Conservation (phyloP, 129 eudicot species). For the Chrysanthemum lavandulifolium region DNA sequence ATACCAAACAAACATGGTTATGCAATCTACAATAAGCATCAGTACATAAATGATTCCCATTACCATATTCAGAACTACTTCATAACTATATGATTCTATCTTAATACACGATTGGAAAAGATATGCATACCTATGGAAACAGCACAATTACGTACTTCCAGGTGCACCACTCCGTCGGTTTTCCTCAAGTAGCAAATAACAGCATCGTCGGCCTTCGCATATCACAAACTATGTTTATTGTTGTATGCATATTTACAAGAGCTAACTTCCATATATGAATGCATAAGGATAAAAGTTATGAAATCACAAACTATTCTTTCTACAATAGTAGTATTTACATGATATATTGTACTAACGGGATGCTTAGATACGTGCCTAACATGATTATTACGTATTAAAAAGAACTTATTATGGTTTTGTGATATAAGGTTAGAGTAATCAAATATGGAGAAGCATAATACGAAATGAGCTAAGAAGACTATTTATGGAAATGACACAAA, state of each 20-base stretch:
- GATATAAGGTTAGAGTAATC: too few relatives aligned
- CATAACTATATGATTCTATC: constrained; percentile 24
- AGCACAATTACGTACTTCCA: constrained; percentile 46
- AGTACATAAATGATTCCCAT: background rate
- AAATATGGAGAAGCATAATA: too few relatives aligned
- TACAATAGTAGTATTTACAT: constrained; percentile 4
- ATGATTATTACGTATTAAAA: background rate
- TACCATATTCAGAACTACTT: constrained; percentile 12
- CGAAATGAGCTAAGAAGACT: too few relatives aligned
- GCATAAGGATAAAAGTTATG: background rate
- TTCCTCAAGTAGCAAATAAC: constrained; percentile 81
- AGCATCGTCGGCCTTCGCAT: constrained; percentile 76
- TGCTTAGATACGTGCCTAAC: background rate
- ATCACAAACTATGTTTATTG: background rate
- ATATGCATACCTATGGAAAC: constrained; percentile 18
- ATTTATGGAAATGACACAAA: too few relatives aligned
- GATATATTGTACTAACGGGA: background rate
- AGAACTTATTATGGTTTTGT: background rate
- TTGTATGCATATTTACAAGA: background rate
- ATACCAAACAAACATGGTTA: too few relatives aligned
- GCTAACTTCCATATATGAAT: background rate
- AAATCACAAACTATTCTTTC: background rate
- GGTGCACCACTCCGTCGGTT: constrained; percentile 54
- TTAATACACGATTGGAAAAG: background rate
- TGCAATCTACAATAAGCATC: too few relatives aligned